phyloP scores from a whole-genome alignment of 306 rosid species.

The Cucurbita maxima region DNA sequence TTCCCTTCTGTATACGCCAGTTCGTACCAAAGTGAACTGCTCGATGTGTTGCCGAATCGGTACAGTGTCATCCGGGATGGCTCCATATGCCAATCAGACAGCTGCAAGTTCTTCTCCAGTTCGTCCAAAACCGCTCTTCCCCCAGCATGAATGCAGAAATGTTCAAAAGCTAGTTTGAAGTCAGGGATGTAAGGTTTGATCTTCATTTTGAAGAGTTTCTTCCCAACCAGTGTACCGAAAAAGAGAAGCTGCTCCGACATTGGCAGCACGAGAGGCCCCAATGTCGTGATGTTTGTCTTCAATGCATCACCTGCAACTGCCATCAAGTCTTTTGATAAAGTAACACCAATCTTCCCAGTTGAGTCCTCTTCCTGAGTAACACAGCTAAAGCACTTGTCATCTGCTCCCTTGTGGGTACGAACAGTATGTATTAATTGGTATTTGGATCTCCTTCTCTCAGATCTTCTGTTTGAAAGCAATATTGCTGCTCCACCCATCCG shows the following conservation, averaged over 20 bases:
- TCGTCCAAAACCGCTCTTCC: conserved; percentile 89
- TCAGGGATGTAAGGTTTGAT: conserved; percentile 85
- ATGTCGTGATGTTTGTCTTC: conserved; percentile 74
- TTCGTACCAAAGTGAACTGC: conserved; percentile 90
- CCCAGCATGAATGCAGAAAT: conserved; percentile 87
- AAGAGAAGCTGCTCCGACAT: conserved; percentile 79
- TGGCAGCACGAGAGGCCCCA: conserved; percentile 84
- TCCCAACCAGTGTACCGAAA: conserved; percentile 53
- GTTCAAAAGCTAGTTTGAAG: conserved; percentile 82
- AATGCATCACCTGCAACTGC: conserved; percentile 87
- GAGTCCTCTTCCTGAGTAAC: conserved; percentile 84
- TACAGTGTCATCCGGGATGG: conserved; percentile 92
- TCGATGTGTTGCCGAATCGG: conserved; percentile 82
- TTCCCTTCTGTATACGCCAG: conserved; percentile 79
- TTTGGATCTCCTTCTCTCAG: conserved; percentile 74
- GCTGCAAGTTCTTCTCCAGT: conserved; percentile 80
- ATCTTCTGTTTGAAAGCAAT: conserved; percentile 54
- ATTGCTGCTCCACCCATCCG: conserved; percentile 92
- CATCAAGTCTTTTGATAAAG: conserved; percentile 83
- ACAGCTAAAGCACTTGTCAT: conserved; percentile 73
- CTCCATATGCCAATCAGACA: conserved; percentile 89
- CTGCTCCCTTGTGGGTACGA: conserved; percentile 79
- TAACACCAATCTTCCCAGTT: conserved; percentile 60
- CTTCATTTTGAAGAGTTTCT: conserved; percentile 70
- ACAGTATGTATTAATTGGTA: conserved; percentile 53